phyloP scores from a whole-genome alignment of 2,329 filamentous ascomycete genomes.

The Cucurbitaria berberidis region DNA sequence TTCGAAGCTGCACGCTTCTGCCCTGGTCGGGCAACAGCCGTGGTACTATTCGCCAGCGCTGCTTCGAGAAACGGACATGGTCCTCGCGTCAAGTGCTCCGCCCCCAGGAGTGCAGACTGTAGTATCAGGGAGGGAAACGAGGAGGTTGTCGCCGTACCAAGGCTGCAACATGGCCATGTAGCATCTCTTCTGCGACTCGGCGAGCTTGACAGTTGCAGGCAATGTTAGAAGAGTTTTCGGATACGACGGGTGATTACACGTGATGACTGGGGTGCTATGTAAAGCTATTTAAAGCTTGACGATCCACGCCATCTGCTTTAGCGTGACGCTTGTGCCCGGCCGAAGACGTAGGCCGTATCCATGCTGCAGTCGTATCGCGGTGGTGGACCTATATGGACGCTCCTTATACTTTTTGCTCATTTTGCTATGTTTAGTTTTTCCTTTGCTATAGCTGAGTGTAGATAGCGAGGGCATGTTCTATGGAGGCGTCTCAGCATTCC shows the following conservation, averaged over 20 bases:
- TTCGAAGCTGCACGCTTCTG: neutral
- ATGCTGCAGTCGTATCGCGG: neutral
- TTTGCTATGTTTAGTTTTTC: constrained; percentile 2
- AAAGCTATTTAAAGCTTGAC: too few species aligned
- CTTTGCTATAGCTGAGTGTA: constrained; percentile 14
- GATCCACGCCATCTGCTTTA: neutral
- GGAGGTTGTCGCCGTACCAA: constrained; percentile 2
- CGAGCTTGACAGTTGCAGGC: neutral
- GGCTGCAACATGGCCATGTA: neutral
- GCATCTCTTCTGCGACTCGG: neutral
- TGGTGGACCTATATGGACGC: neutral
- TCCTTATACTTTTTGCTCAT: neutral
- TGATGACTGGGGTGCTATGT: neutral
- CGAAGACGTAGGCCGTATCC: neutral
- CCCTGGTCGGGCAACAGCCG: neutral
- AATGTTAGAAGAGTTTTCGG: neutral
- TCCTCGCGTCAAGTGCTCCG: constrained; percentile 6
- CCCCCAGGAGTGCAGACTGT: constrained; percentile 6
- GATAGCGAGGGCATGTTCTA: constrained; percentile 21
- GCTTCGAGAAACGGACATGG: neutral
- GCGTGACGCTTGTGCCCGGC: neutral
- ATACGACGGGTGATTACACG: neutral
- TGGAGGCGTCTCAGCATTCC: constrained; percentile 12
- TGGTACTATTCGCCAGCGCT: neutral
- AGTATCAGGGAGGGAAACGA: constrained; percentile 3